These are phyloP conservation scores for Cryptococcus sp. DNA, from an alignment of 1,284 basidiomycete species.

Conservation along the genomic window DNA sequence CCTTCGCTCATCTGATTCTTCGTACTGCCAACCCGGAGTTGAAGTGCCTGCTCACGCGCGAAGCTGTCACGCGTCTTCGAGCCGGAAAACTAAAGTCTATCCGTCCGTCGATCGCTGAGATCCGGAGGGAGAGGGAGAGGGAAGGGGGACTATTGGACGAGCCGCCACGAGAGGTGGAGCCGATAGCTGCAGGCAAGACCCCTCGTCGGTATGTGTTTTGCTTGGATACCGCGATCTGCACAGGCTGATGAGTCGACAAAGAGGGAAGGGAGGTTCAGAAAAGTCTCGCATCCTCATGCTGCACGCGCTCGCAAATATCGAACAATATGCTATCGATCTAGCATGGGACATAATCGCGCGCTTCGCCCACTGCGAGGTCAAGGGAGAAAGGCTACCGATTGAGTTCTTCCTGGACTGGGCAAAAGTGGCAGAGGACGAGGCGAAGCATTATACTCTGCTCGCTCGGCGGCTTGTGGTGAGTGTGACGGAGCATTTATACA, in stretches of 20 bases:
- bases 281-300: constrained; percentile 74
- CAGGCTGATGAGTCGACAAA: constrained; percentile 48
- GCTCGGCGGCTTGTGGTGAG: constrained; percentile 55
- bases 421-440: constrained; percentile 80
- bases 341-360: constrained; percentile 86
- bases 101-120: constrained; percentile 38
- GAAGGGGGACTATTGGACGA: constrained; percentile 59
- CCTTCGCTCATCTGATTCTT: constrained; percentile 51
- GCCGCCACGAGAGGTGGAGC: constrained; percentile 68
- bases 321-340: constrained; percentile 86
- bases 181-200: constrained; percentile 62
- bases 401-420: constrained; percentile 76
- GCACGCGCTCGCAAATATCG: constrained; percentile 79
- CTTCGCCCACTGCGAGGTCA: constrained; percentile 58
- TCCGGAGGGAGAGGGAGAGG: constrained; percentile 26
- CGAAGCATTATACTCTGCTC: constrained; percentile 63
- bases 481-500: constrained; percentile 28
- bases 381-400: constrained; percentile 61
- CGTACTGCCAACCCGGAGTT: constrained; percentile 47
- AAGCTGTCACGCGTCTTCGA: constrained; percentile 40
- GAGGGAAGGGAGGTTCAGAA: constrained; percentile 59
- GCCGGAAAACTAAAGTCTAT: constrained; percentile 41
- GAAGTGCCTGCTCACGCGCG: constrained; percentile 51
- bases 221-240: neutral
- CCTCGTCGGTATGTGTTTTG: constrained; percentile 25